Base-by-base conservation (phyloP, 2,329 filamentous ascomycete genomes). In the Fusarium caatingaense region DNA sequence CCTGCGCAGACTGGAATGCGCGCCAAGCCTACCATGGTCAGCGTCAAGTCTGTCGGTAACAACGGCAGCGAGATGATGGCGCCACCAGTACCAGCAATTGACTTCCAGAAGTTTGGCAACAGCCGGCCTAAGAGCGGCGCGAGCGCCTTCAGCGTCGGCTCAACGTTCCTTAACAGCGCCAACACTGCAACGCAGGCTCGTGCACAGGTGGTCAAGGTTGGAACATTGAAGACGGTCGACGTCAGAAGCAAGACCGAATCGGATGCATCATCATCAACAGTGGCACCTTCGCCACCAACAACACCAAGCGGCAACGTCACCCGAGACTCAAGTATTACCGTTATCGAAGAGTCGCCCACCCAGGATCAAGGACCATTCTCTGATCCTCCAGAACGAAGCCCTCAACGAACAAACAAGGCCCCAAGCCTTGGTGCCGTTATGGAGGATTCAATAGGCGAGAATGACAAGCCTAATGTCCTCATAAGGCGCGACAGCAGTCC, bases 21-120 rank as follows among this genome's bases (percentile, higher is more conserved):
- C 65, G 92, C 92, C 69, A 97, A 96, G 81, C 93, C 96, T 12
- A 94, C 93, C 37, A 91, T 98, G 77, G 94, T 99, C 78, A 97
- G 93, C 75, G 94, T 99, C 71, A 96, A 93, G 80, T 92, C 92
- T 9, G 87, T 86, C 21, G 85, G 84, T 59, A 88, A 83, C 74
- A 85, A 81, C 55, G 84, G 86, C 32, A 83, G 79, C 30, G 86
- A 86, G 40, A 81, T 84, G 60, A 81, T 83, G 51, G 83, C 91
- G 20, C 93, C 93, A 5, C 92, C 93, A 0, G 90, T 95, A 8
- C 92, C 92, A 9, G 83, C 84, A 60, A 89, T 96, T 73, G 90
- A 94, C 74, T 88, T 86, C 68, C 86, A 86, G 66, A 88, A 85
- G 76, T 90, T 88, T 76, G 83, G 81, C 37, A 73, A 61, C 73